A percentile compares a stretch with the other conserved stretches of the same genome.
Evolutionary conservation across 164 flowering plant species (phyloP).

Genomic region (Tinospora cordifolia): DNA sequence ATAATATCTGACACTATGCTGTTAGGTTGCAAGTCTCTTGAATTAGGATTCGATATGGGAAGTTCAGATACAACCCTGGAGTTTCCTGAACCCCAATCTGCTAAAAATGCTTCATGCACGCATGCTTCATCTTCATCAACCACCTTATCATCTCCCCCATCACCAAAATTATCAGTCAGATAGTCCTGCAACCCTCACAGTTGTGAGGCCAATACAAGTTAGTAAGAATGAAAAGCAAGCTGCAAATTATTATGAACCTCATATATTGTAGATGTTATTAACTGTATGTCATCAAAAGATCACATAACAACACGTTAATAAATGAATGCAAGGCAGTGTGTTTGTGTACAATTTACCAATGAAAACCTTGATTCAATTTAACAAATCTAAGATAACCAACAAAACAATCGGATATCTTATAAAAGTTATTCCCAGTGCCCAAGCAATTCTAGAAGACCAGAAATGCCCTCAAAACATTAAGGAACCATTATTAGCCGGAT

Average conservation of each 20-base stretch:
- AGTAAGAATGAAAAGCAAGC: neutral
- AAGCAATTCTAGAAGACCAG: too few species aligned
- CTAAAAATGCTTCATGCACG: constrained; percentile 81
- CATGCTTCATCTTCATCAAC: constrained; percentile 64
- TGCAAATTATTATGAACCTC: neutral
- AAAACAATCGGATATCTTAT: too few species aligned
- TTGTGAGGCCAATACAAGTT: constrained; percentile 7
- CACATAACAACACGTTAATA: neutral
- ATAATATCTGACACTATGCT: constrained; percentile 13
- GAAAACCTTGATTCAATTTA: too few species aligned
- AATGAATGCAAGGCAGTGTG: too few species aligned
- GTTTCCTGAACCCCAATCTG: constrained; percentile 64
- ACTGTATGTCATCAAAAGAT: neutral
- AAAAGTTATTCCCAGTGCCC: too few species aligned
- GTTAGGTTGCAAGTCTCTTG: constrained; percentile 15
- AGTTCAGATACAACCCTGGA: constrained; percentile 18
- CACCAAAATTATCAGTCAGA: constrained; percentile 35
- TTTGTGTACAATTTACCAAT: too few species aligned
- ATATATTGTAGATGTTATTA: too few species aligned
- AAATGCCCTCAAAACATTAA: neutral
- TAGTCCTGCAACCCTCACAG: constrained; percentile 34
- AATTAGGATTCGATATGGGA: constrained; percentile 15
- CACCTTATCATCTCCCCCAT: constrained; percentile 36
- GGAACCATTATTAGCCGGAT: neutral
- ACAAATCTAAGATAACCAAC: too few species aligned